Evolutionary conservation across 1,284 basidiomycete genomes (phyloP), one percentile per base, ranked within the genome.

Genomic region (Ceratobasidium sp.): DNA sequence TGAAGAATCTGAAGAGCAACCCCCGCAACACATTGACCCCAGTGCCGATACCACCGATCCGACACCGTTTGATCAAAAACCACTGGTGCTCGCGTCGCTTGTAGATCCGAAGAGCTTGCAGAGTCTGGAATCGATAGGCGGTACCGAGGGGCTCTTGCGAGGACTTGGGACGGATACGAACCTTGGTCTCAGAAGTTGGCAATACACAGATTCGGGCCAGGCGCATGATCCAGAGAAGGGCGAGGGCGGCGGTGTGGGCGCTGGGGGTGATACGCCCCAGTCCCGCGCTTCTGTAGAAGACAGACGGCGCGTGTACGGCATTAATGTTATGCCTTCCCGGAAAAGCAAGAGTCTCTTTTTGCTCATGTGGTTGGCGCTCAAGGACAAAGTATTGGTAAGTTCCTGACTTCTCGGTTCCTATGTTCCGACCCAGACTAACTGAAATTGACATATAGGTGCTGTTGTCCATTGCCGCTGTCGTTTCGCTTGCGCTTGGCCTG

Each of bases 361-460:
- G 72, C 83, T 99, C 46, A 98, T 98, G 93, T 97, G 91, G 91
- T 79, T 91, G 39, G 95, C 96, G 1, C 81, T 98, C 75, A 93
- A 96, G 79, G 96, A 98, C 80, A 98, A 95, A 81, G 92, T 98
- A 73, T 80, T 98, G 76, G 81, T 82, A 71, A 74, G 89, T 91
- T 72, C 16, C 39, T 52, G 49, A 59, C 23, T 25, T 36, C 33
- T 36, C 46, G n/a, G 6, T 47, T 59, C 52, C 33, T 27, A 39
- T 54, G 6, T 64, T 53, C 57, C 30, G 23, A 30, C 29, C 29
- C 27, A 27, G 9, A 6, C 36, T 54, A 30, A 39, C 25, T 41
- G 60, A 52, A 53, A 41, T 62, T 70, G 70, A 39, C 72, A 56
- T 50, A 42, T 76, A 94, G 90, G 87, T 98, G 72, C 79, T 99